phyloP scores from a whole-genome alignment of 2,329 filamentous ascomycete genomes.

The Fusarium lateritium region DNA sequence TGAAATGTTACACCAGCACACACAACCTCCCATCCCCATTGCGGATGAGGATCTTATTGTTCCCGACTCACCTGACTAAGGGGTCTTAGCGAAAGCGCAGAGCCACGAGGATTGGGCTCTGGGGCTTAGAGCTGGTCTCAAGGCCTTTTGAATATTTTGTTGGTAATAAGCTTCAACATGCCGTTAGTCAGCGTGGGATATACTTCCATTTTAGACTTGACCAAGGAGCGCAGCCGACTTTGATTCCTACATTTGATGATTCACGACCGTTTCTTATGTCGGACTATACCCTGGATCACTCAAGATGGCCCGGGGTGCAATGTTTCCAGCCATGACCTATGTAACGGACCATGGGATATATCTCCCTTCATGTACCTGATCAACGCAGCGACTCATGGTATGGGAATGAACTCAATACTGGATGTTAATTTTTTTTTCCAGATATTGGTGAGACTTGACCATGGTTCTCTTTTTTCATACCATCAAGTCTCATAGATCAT shows the following conservation, averaged over 20 bases:
- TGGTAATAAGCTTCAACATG: constrained; percentile 15
- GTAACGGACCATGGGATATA: background rate
- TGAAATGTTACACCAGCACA: constrained; percentile 54
- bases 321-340: background rate
- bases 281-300: background rate
- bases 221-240: background rate
- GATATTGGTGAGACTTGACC: background rate
- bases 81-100: constrained; percentile 1
- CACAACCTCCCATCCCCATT: constrained; percentile 49
- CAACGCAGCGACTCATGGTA: background rate
- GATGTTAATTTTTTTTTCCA: background rate
- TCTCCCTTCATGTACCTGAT: background rate
- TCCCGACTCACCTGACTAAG: constrained; percentile 54
- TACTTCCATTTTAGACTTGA: background rate
- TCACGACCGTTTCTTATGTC: constrained; percentile 7
- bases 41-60: constrained; percentile 53
- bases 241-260: constrained; percentile 12
- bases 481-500: constrained; percentile 8
- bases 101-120: background rate
- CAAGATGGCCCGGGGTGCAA: background rate
- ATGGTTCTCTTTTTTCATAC: constrained; percentile 4
- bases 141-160: constrained; percentile 14
- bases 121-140: constrained; percentile 39
- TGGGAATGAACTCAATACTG: background rate
- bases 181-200: constrained; percentile 2